Evolutionary conservation across 768 basidiomycete genomes (phyloP).

Genomic region (Favolaschia claudopus): DNA sequence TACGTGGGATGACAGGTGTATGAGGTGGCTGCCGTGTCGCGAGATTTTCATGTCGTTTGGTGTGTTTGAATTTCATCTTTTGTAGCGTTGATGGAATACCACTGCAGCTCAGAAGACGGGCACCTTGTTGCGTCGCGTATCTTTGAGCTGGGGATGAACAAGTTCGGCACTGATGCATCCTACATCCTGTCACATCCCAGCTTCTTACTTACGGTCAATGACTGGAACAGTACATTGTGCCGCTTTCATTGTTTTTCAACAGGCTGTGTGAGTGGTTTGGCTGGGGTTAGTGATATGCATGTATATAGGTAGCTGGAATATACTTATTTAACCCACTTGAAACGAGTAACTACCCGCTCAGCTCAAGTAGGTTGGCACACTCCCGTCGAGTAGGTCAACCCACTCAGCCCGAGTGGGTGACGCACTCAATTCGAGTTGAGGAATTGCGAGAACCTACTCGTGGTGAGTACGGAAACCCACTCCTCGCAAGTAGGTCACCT

Average conservation of each 20-base stretch:
- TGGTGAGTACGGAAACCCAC: no score
- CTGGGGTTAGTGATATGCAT: no score
- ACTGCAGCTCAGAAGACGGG: conserved; percentile 75
- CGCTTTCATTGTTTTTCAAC: background rate
- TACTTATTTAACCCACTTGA: no score
- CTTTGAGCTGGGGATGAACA: conserved; percentile 91
- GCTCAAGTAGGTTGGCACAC: no score
- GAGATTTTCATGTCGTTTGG: conserved; percentile 2
- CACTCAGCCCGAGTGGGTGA: no score
- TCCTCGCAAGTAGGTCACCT: no score
- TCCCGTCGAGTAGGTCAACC: no score
- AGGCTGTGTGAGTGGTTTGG: conserved; percentile 12
- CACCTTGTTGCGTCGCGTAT: conserved; percentile 81
- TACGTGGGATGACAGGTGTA: conserved; percentile 92
- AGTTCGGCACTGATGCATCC: conserved; percentile 82
- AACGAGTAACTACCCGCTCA: no score
- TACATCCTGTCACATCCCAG: conserved; percentile 90
- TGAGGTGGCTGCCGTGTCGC: conserved; percentile 82
- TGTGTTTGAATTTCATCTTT: background rate
- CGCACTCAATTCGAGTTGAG: no score
- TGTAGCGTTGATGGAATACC: conserved; percentile 93
- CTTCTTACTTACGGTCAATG: conserved; percentile 94
- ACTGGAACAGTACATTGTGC: conserved; percentile 82
- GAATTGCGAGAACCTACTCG: no score
- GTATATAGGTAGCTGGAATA: no score